Percentiles rank a stretch among this genome's conserved stretches.
Evolutionary conservation across 768 basidiomycete genomes (phyloP).

Genomic region (Pleurotus citrinopileatus): DNA sequence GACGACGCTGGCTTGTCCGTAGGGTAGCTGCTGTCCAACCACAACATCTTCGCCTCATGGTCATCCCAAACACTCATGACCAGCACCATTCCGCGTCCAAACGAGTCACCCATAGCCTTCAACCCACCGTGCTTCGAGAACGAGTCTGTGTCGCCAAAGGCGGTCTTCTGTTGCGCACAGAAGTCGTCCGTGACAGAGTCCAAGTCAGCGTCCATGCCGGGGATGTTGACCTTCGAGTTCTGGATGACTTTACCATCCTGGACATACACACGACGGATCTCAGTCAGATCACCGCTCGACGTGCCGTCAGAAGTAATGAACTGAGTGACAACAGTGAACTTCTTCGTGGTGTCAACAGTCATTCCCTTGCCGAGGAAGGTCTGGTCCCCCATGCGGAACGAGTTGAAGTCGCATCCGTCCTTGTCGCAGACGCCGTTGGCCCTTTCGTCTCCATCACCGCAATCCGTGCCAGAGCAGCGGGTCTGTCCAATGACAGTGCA

Average conservation of each 20-base stretch:
- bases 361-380: constrained; percentile 30
- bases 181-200: constrained; percentile 35
- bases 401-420: constrained; percentile 48
- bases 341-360: constrained; percentile 35
- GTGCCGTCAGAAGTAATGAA: constrained; percentile 39
- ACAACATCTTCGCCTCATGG: constrained; percentile 37
- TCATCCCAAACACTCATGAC: constrained; percentile 39
- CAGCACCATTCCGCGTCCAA: constrained; percentile 32
- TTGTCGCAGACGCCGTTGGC: constrained; percentile 36
- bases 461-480: constrained; percentile 29
- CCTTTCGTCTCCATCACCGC: constrained; percentile 22
- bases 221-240: constrained; percentile 33
- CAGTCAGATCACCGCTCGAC: constrained; percentile 33
- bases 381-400: constrained; percentile 39
- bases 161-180: constrained; percentile 21
- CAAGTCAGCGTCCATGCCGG: constrained; percentile 3
- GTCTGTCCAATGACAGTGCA: constrained; percentile 30
- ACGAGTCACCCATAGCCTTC: constrained; percentile 18
- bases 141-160: constrained; percentile 32
- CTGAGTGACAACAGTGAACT: constrained; percentile 44
- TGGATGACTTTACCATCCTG: constrained; percentile 41
- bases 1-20: constrained; percentile 17
- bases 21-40: constrained; percentile 38
- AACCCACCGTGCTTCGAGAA: constrained; percentile 31
- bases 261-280: constrained; percentile 43